Evolutionary conservation across 2,329 filamentous ascomycete species (phyloP), one percentile per base, ranked within the genome.

Genomic region (Colletotrichum melonis): DNA sequence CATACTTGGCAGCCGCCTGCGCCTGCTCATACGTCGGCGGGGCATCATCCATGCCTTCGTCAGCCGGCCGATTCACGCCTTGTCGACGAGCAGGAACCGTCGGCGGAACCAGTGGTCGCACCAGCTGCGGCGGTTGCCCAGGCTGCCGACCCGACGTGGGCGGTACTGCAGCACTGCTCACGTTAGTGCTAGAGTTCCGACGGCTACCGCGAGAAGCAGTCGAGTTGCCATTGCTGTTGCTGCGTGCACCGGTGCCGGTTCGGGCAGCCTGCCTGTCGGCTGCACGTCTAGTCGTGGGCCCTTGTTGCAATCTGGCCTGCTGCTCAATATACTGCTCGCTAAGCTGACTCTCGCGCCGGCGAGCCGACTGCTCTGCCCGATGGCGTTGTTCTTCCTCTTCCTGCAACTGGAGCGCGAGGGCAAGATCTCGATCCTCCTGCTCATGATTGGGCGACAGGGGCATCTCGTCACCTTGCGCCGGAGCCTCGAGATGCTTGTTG

Each of bases 321-420:
- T 91, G 90, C 76, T 93, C 90, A 69, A 95, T 93, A 76, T 88
- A 93, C 74, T 92, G 90, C 78, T 93, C 91, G 0, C 92, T 93
- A 1, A 94, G 85, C 70, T 90, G 85, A 67, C 90, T 91, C 80
- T 95, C 92, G n/a, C 90, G 86, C 12, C 87, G 86, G 8, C 92
- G 88, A 1, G 92, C 89, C 11, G 89, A 90, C 62, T 91, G 88
- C 63, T 90, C 88, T 7, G 79, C 77, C n/a, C 90, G 89, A 75
- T 95, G 91, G 16, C 91, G 89, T 78, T 95, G 92, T 75, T 98
- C 95, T 81, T 98, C 96, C 80, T 98, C 95, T 78, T 98, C 97
- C 80, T 98, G 96, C 1, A 98, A 88, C 79, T 98, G 97, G 7
- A 99, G 87, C 0, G 96, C 95, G 3, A 98, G 88, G 0, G 97